Percentiles rank a stretch among this genome's conserved stretches.
These are phyloP conservation scores for Debaryomyces sp. DNA, from an alignment of 1,139 yeast species.

Conservation along the genomic window DNA sequence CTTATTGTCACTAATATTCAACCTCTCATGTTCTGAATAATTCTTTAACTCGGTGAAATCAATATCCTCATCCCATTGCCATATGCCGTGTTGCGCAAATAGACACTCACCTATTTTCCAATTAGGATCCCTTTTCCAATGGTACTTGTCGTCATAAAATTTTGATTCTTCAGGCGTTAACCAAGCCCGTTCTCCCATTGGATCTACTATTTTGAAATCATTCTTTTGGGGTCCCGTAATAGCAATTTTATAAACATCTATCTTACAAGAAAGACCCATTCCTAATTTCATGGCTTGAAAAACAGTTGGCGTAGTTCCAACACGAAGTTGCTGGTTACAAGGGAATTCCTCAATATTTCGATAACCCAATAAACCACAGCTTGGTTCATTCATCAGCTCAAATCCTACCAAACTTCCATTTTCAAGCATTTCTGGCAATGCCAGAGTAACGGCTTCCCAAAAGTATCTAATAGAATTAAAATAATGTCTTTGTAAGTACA, in stretches of 20 bases:
- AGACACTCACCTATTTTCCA: slow-evolving; percentile 81
- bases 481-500: slow-evolving; percentile 69
- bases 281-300: slow-evolving; percentile 65
- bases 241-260: slow-evolving; percentile 68
- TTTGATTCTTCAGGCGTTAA: slow-evolving; percentile 42
- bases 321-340: slow-evolving; percentile 54
- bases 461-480: slow-evolving; percentile 57
- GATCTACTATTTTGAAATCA: slow-evolving; percentile 61
- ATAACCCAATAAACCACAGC: slow-evolving; percentile 62
- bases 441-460: slow-evolving; percentile 49
- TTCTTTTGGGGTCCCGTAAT: slow-evolving; percentile 72
- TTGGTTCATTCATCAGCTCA: slow-evolving; percentile 90
- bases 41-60: slow-evolving; percentile 24
- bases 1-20: slow-evolving; percentile 32
- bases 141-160: slow-evolving; percentile 59
- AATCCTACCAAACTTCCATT: slow-evolving; percentile 66
- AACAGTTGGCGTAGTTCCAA: slow-evolving; percentile 71
- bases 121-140: slow-evolving; percentile 61
- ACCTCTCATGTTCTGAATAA: slow-evolving; percentile 28
- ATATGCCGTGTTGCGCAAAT: slow-evolving; percentile 77
- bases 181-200: slow-evolving; percentile 75
- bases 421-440: slow-evolving; percentile 57
- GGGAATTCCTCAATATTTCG: slow-evolving; percentile 52
- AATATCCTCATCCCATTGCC: slow-evolving; percentile 51
- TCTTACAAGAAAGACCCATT: slow-evolving; percentile 67